Percentiles rank a stretch among this genome's conserved stretches.
Conservation (phyloP, 805 yeast species). For the Starmerella riodocensis region DNA sequence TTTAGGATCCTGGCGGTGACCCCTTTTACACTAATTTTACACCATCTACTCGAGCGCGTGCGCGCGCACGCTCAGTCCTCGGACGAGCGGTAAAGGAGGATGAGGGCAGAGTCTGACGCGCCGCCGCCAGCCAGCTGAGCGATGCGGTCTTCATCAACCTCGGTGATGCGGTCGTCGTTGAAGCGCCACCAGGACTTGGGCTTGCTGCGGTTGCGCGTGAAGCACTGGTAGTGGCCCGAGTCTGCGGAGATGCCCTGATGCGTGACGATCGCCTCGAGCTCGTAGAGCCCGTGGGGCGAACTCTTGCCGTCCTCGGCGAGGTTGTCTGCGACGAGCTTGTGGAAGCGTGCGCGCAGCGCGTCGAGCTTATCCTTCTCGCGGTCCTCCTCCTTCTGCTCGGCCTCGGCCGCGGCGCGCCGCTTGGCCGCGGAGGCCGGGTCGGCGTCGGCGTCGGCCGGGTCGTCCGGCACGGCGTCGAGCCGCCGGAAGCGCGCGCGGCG, state of each 20-base stretch:
- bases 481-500: conserved; percentile 42
- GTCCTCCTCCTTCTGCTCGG: conserved; percentile 11
- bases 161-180: conserved; percentile 78
- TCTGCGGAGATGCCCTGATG: conserved; percentile 95
- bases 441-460: conserved; percentile 24
- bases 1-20: too few species aligned
- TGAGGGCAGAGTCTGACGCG: conserved; percentile 87
- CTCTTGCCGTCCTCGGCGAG: conserved; percentile 40
- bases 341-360: conserved; percentile 23
- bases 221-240: conserved; percentile 93
- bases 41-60: too few species aligned
- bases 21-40: too few species aligned
- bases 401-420: conserved; percentile 18
- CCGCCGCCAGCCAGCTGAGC: conserved; percentile 93
- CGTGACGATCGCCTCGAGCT: conserved; percentile 68
- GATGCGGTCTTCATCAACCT: conserved; percentile 67
- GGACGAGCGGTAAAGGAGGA: conserved; percentile 70
- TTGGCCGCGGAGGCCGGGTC: conserved; percentile 16
- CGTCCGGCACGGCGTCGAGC: conserved; percentile 29
- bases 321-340: conserved; percentile 31
- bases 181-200: conserved; percentile 87
- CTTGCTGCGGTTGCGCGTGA: conserved; percentile 48
- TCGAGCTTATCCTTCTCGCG: conserved; percentile 15
- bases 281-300: conserved; percentile 80
- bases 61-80: conserved; percentile 34